Evolutionary conservation across 1,284 basidiomycete genomes (phyloP), one percentile per base, ranked within the genome.

Genomic region (Boletus hoseneyae): DNA sequence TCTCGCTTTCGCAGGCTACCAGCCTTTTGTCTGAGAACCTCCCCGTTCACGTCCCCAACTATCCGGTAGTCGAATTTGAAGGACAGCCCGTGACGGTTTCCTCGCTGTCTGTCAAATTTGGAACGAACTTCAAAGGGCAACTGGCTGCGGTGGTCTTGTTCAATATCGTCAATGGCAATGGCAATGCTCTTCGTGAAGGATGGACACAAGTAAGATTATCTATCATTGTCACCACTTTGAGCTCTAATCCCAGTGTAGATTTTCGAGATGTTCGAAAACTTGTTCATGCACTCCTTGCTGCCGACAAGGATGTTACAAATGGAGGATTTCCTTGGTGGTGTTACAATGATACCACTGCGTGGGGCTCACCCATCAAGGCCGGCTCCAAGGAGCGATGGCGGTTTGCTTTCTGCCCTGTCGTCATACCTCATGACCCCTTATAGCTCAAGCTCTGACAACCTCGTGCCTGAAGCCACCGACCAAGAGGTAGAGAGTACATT

Each of bases 371-470:
- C 89, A 0, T 75, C 80, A n/a, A 78, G 80, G 23, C 70, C 81
- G 19, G 75, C 83, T 46, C 74, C 84, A 15, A 74, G 92, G 59
- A 79, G 79, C 41, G 94, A 97, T 54, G 89, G 89, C 9, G 97
- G 97, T 16, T 75, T 99, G 21, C 77, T 99, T 19, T 98, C 94
- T 21, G 87, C 97, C 0, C 71, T 99, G 43, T 98, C 96, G 2
- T 97, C 93, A 1, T 99, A 99, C 69, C 78, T 99, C 52, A 85
- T 99, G 74, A 97, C 95, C 13, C 97, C 97, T 1, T 98, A 98
- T 64, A 79, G 81, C 23, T 69, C 80, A 19, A 84, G 79, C 59
- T 74, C 79, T 7, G 90, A 94, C 23, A 76, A 81, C 16, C 69
- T 86, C 13, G 80, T 92, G 3, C 90, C 92, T 10, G 86, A 90